Base-by-base conservation (phyloP, 2,329 filamentous ascomycete genomes). In the Cladophialophora psammophila region DNA sequence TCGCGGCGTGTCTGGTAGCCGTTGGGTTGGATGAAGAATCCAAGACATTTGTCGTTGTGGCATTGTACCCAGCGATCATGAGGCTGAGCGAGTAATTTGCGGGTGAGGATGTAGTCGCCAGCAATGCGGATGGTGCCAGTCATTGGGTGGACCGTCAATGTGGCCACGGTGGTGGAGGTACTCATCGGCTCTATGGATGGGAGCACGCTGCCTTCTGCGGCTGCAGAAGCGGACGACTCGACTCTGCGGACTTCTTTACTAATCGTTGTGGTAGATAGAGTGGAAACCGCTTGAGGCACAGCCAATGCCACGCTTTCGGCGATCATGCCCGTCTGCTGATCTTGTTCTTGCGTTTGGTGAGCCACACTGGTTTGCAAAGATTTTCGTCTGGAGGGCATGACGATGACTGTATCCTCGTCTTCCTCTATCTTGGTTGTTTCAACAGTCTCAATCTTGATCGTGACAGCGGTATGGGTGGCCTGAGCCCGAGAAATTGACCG, bases 1-100 rank as follows among this genome's bases (percentile, higher is more conserved):
- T 92, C 90, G 57, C 91, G 89, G 60, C 90, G 88, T 0, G 94
- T 97, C 71, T 90, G 90, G 77, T 96, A 97, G 0, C 92, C 93
- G 70, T 98, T 91, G 48, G 88, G 85, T 77, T 98, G 94, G 5
- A 98, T 90, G 76, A 98, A 99, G 67, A 90, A 88, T 0, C 86
- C 85, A 58, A 87, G 86, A 80, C 95, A 99, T 53, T 62, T 67
- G 7, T 66, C 52, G 32, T 91, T 93, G 60, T 88, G 91, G 80
- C 95, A 99, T 69, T 93, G 88, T 53, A 96, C 91, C 94, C 94
- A 98, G 64, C 87, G 75, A 84, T 93, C 83, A 83, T 93, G 83
- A 81, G 90, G 88, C 69, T 93, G 90, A 0, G 89, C 88, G 0
- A 97, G 87, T 0, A 97, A 84, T 12, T 90, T 83, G 0, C 88